Evolutionary conservation across 108 stramenopile species (phyloP).

Genomic region (Nitzschia sp.): DNA sequence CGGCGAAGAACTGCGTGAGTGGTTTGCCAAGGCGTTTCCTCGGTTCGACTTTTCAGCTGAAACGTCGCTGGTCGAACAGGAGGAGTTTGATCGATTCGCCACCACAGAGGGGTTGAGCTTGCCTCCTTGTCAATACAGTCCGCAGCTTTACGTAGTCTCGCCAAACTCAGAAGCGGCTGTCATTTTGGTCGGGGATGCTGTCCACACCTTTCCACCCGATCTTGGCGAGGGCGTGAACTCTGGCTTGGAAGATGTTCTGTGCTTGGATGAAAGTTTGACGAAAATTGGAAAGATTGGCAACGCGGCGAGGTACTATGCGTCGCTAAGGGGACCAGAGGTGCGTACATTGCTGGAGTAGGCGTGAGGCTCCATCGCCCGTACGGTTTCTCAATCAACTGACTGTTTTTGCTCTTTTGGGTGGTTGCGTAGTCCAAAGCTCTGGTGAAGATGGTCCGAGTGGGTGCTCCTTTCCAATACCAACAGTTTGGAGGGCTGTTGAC

Average conservation of each 20-base stretch:
- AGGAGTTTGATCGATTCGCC: constrained; percentile 74
- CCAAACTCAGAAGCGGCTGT: constrained; percentile 37
- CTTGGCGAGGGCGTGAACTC: constrained; percentile 91
- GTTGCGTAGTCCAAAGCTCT: constrained; percentile 40
- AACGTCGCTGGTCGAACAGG: constrained; percentile 31
- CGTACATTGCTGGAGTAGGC: background rate
- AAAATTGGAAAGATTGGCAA: background rate
- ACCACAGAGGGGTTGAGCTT: constrained; percentile 55
- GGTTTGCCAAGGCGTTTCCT: constrained; percentile 62
- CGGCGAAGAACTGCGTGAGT: constrained; percentile 44
- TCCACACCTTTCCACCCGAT: constrained; percentile 86
- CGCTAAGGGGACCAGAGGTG: constrained; percentile 11
- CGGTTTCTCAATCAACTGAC: background rate
- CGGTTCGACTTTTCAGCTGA: constrained; percentile 40
- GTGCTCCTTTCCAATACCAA: constrained; percentile 59
- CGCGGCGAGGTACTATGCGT: constrained; percentile 1
- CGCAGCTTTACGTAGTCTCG: constrained; percentile 39
- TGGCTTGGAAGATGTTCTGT: constrained; percentile 81
- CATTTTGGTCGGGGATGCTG: constrained; percentile 82
- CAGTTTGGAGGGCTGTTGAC: constrained; percentile 35
- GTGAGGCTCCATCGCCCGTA: background rate
- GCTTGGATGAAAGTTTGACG: constrained; percentile 42
- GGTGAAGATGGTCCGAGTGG: constrained; percentile 43
- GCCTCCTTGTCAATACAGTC: constrained; percentile 57
- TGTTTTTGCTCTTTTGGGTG: background rate